Conservation (phyloP, 2,329 filamentous ascomycete species). For the Clonostachys rosea region DNA sequence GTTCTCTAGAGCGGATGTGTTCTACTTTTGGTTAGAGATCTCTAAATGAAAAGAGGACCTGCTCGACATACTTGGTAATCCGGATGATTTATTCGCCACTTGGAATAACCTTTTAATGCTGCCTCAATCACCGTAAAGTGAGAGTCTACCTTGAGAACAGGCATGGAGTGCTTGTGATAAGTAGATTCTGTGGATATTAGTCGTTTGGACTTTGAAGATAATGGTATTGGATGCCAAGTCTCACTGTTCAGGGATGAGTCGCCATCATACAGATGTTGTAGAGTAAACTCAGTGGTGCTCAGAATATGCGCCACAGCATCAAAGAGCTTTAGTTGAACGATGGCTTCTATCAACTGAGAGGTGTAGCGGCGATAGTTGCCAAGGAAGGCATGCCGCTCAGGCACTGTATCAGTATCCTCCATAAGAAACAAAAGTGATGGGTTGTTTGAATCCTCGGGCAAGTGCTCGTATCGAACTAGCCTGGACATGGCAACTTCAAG, state of each 20-base stretch:
- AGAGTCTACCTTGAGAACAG: constrained; percentile 78
- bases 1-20: constrained; percentile 48
- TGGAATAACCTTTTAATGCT: constrained; percentile 81
- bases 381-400: constrained; percentile 90
- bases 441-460: constrained; percentile 79
- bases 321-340: constrained; percentile 75
- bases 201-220: not conserved
- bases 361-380: constrained; percentile 94
- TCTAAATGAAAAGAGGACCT: no score
- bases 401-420: constrained; percentile 92
- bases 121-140: constrained; percentile 88
- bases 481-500: constrained; percentile 80
- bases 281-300: constrained; percentile 66
- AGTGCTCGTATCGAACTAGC: constrained; percentile 79
- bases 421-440: constrained; percentile 76
- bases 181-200: constrained; percentile 33
- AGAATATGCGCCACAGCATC: constrained; percentile 88
- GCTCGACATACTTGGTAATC: not conserved
- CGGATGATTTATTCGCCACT: constrained; percentile 47
- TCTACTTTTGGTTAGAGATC: not conserved
- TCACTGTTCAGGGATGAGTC: constrained; percentile 62
- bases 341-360: constrained; percentile 78
- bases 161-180: constrained; percentile 65
- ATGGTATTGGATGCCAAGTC: constrained; percentile 10
- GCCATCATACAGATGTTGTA: constrained; percentile 72